Evolutionary conservation across 2,329 filamentous ascomycete species (phyloP), one percentile per base, ranked within the genome.

Genomic region (Penicillium sp.): DNA sequence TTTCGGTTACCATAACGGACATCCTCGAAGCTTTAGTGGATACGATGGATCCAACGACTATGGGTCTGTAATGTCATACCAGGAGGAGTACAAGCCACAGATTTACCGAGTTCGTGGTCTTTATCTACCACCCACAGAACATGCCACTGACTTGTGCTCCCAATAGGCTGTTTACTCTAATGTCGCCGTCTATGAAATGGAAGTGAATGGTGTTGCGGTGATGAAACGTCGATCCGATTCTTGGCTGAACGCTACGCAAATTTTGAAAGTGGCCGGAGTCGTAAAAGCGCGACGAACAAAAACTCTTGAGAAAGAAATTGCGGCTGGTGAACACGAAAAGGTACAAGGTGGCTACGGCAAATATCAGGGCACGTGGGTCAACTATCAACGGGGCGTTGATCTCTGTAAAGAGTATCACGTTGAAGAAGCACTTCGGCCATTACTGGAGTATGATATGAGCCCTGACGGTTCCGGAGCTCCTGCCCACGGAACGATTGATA

Each of bases 361-460:
- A 78, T 99, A 99, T 68, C 94, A 99, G 78, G 94, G 94, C 51
- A 99, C 94, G 2, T 99, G 94, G 94, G 96, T 99, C 68, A 90
- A 89, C 68, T 97, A 96, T 68, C 89, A 93, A 46, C 86, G 93
- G 57, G 94, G 93, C 1, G 82, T 95, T 42, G 91, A 97, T 68
- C 93, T 99, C 65, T 97, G 94, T 73, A 86, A 89, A 39, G 83
- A 86, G 67, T 87, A 87, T 65, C 82, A 83, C 53, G 78, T 80
- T 36, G 76, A 79, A 59, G 76, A 79, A 57, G 50, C 78, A 26
- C 66, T 80, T 36, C 67, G 76, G 42, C 78, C 78, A 9, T 66
- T 80, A 41, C 70, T 80, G 10, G 77, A 80, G 57, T 78, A 80
- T 57, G 77, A 80, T 54, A 77, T 78, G 70, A 71, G 67, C 46